Base-by-base conservation (phyloP, 495 filamentous ascomycete genomes). In the Penicillium angulare region DNA sequence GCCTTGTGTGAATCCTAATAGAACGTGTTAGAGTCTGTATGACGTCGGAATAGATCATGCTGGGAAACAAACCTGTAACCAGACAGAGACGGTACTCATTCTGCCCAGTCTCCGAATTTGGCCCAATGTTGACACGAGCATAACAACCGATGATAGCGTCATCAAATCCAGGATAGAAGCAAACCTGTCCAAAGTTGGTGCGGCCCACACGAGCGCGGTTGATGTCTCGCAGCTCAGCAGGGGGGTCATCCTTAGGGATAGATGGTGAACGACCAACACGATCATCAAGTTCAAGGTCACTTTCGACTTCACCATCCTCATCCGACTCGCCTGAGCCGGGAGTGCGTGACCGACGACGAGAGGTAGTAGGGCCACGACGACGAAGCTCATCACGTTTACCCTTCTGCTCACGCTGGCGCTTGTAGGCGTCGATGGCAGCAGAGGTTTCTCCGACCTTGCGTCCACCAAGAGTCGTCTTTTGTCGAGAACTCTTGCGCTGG, bases 121-220 rank as follows among this genome's bases (percentile, higher is more conserved):
- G 74, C 18, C 90, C 90, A 55, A 95, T 79, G 50, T 82, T 88
- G 63, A 96, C 80, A 43, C 93, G 87, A 21, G 81, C 83, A 66
- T 86, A 96, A 68, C 89, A 93, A 40, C 83, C 81, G 31, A 78
- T 81, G 49, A 97, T 85, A 23, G 85, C 79, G 26, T 89, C 78
- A 15, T 91, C 86, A 48, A 99, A 96, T 9, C 85, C 86, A 17
- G 93, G 93, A 52, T 88, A 89, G 73, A 93, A 96, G 73, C 89
- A 95, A 34, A 95, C 85, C 60, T 88, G 81, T 5, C 84, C 85
- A 57, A 97, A 91, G 56, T 87, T 86, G 52, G 73, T 82, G 27
- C 95, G 81, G 17, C 92, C 89, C 50, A 98, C 77, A 49, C 88
- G 83, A 50, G 88, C 79, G 40, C 87, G 84, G 57, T 96, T 86